phyloP scores from a whole-genome alignment of 495 filamentous ascomycete species.

The Xylaria bambusicola region DNA sequence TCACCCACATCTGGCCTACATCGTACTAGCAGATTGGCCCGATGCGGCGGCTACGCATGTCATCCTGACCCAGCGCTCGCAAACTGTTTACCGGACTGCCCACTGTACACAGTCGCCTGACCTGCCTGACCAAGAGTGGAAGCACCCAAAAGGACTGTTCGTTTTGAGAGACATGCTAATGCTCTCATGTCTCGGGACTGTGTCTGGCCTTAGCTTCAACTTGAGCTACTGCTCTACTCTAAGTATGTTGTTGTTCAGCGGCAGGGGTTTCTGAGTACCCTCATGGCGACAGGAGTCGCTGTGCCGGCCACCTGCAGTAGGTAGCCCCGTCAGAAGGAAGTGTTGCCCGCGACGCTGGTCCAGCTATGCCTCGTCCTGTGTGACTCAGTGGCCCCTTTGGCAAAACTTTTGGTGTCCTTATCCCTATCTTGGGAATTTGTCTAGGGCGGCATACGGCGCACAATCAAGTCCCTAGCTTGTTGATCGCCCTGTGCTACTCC shows the following conservation, averaged over 20 bases:
- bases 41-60: conserved; percentile 4
- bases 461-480: conserved; percentile 10
- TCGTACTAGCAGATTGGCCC: conserved; percentile 18
- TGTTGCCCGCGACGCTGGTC: neutral
- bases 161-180: neutral
- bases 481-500: conserved; percentile 18
- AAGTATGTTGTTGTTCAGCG: too few species aligned
- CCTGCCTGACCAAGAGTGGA: too few species aligned
- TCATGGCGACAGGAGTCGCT: neutral
- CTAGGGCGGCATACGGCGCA: neutral
- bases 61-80: neutral
- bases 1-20: conserved; percentile 30
- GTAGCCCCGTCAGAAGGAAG: neutral
- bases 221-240: too few species aligned
- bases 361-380: conserved; percentile 7
- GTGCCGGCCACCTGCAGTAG: neutral
- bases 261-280: too few species aligned
- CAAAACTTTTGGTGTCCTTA: too few species aligned
- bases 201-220: neutral
- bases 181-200: neutral
- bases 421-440: neutral
- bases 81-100: neutral
- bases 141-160: neutral
- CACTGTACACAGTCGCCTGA: too few species aligned
- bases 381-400: conserved; percentile 8